A percentile compares a stretch with the other conserved stretches of the same genome.
phyloP scores from a whole-genome alignment of 495 filamentous ascomycete genomes.

The Aspergillus sclerotioniger region DNA sequence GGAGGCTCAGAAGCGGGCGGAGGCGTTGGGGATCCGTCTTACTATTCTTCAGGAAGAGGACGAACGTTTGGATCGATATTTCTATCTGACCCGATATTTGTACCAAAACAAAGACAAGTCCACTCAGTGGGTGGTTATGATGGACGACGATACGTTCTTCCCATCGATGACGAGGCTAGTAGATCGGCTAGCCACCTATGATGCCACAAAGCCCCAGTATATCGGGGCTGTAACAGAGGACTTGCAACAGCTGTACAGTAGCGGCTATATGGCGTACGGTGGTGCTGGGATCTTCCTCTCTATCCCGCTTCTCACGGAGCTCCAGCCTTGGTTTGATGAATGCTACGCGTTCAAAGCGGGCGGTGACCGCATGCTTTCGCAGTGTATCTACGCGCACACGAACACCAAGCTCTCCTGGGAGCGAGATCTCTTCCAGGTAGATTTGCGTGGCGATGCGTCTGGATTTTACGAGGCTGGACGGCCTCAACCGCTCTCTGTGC shows the following conservation, averaged over 20 bases:
- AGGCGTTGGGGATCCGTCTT: constrained; percentile 45
- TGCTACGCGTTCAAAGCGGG: constrained; percentile 39
- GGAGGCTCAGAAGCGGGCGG: constrained; percentile 34
- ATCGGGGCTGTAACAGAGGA: constrained; percentile 57
- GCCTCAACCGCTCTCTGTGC: constrained; percentile 50
- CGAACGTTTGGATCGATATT: constrained; percentile 54
- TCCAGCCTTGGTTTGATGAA: constrained; percentile 34
- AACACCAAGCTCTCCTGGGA: constrained; percentile 48
- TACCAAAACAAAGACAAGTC: constrained; percentile 24
- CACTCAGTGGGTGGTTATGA: constrained; percentile 53
- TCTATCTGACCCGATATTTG: constrained; percentile 47
- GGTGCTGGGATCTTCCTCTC: constrained; percentile 61
- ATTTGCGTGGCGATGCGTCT: constrained; percentile 48
- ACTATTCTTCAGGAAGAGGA: constrained; percentile 48
- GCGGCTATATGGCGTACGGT: constrained; percentile 52
- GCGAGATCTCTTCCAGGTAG: constrained; percentile 51
- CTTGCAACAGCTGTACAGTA: constrained; percentile 43
- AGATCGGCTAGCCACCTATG: constrained; percentile 41
- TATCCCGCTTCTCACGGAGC: constrained; percentile 38
- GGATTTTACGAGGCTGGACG: constrained; percentile 58
- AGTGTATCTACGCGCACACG: constrained; percentile 53
- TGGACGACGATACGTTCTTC: constrained; percentile 74
- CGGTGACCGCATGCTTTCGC: constrained; percentile 47
- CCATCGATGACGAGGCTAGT: constrained; percentile 49
- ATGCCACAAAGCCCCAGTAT: constrained; percentile 47